A percentile compares a stretch with the other conserved stretches of the same genome.
Conservation (phyloP, 768 basidiomycete species). For the Pulveroboletus sp. region DNA sequence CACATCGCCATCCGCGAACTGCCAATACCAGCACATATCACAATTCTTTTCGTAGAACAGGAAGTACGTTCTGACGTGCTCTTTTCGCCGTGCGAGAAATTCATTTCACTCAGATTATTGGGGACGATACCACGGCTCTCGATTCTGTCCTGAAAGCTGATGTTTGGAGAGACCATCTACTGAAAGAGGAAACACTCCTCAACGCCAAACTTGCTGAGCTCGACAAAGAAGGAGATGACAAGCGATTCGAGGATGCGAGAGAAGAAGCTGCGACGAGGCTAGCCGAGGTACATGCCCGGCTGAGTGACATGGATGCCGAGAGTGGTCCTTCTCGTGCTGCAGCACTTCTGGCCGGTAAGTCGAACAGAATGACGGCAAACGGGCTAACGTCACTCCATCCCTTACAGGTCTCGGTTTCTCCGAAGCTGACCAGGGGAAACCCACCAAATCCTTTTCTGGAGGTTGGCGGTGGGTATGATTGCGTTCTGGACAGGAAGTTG, state of each 20-base stretch:
- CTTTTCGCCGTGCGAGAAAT: background rate
- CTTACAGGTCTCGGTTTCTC: slow-evolving; percentile 82
- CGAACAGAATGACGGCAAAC: background rate
- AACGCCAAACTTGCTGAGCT: slow-evolving; percentile 70
- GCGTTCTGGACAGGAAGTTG: background rate
- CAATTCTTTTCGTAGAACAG: slow-evolving; percentile 97
- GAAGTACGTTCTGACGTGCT: slow-evolving; percentile 52
- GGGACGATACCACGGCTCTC: slow-evolving; percentile 89
- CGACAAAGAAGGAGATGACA: slow-evolving; percentile 74
- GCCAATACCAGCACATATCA: slow-evolving; percentile 90
- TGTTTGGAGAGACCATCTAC: slow-evolving; percentile 92
- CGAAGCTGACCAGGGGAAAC: slow-evolving; percentile 80
- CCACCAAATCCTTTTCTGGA: slow-evolving; percentile 87
- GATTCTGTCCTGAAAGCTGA: slow-evolving; percentile 99
- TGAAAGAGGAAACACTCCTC: slow-evolving; percentile 78
- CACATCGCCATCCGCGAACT: slow-evolving; percentile 96
- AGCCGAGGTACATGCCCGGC: slow-evolving; percentile 77
- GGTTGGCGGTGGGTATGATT: slow-evolving; percentile 77
- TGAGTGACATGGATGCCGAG: slow-evolving; percentile 98
- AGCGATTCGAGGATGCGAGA: slow-evolving; percentile 77
- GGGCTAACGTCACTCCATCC: background rate
- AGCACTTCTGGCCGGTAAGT: slow-evolving; percentile 76
- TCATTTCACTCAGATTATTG: slow-evolving; percentile 60
- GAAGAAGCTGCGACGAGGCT: slow-evolving; percentile 82
- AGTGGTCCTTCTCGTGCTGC: slow-evolving; percentile 95